Evolutionary conservation across 768 basidiomycete species (phyloP).

Genomic region (Ramaria sp.): DNA sequence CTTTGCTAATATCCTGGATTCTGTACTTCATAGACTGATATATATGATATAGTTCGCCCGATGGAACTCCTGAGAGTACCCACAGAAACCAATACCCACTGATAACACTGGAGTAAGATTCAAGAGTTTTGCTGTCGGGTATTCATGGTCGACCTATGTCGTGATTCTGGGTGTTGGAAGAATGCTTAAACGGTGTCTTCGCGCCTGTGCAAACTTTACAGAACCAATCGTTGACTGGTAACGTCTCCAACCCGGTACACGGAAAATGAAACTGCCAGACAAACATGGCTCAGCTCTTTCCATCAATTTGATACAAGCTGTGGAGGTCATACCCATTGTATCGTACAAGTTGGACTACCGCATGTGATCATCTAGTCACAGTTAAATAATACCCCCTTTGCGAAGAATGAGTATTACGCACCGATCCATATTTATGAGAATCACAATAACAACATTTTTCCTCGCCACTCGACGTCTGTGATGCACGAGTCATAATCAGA

Average conservation of each 20-base stretch:
- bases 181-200: neutral
- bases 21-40: neutral
- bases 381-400: neutral
- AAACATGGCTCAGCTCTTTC: neutral
- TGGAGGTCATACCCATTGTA: neutral
- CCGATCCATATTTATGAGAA: neutral
- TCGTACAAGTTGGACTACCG: neutral
- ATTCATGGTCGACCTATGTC: too few relatives aligned
- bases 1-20: too few relatives aligned
- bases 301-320: neutral
- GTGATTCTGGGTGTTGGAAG: neutral
- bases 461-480: neutral
- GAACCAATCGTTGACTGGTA: conserved; percentile 3
- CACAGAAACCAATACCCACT: too few relatives aligned
- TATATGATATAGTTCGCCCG: neutral
- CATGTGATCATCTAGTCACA: conserved; percentile 5
- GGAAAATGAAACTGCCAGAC: conserved; percentile 1
- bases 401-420: neutral
- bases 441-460: conserved; percentile 5
- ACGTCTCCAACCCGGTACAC: neutral
- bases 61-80: too few relatives aligned
- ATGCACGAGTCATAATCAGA: neutral
- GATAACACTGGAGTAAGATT: too few relatives aligned
- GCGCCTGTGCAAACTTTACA: neutral
- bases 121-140: too few relatives aligned